Evolutionary conservation across 2,329 filamentous ascomycete genomes (phyloP), one percentile per base, ranked within the genome.

Genomic region (Trichoderma semiorbis): DNA sequence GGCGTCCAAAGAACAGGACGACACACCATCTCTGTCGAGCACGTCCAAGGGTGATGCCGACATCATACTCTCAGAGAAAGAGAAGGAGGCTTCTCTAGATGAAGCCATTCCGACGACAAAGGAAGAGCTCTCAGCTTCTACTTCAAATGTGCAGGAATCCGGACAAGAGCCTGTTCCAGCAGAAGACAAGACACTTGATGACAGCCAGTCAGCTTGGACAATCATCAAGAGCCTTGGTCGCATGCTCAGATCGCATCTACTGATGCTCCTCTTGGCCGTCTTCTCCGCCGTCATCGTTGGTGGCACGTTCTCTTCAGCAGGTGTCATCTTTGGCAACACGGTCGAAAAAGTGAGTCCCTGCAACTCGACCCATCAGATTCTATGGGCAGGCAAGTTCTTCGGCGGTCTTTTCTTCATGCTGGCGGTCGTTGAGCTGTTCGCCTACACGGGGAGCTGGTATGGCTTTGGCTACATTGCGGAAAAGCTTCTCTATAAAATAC

Each of bases 401-500:
- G 83, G 85, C 4, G 83, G 86, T 63, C 86, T 89, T 83, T 89
- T 88, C 77, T 87, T 88, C 73, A 79, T 88, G 58, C 78, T 88
- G 32, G 86, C 87, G 7, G 78, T 83, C 21, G 82, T 82, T 16
- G 83, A 85, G 66, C 79, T 86, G 8, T 69, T 87, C 5, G 82
- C 84, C 24, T 91, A 93, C 74, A 80, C 89, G 5, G 83, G 85
- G 34, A 91, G 88, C 62, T 86, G 84, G 79, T 84, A 83, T 1
- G 80, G 81, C 28, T 88, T 88, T 82, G 80, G 82, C 8, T 78
- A 78, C 36, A 73, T 82, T 10, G 88, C 91, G 0, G 91, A 93
- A 77, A 88, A 90, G 73, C 81, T 92, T 1, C 83, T 93, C 1
- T 90, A 89, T 78, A 86, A 84, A 58, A 86, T 92, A 11, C 85